These are phyloP conservation scores for Ogataea nitratoaversa DNA, from an alignment of 805 yeast genomes.

Conservation along the genomic window DNA sequence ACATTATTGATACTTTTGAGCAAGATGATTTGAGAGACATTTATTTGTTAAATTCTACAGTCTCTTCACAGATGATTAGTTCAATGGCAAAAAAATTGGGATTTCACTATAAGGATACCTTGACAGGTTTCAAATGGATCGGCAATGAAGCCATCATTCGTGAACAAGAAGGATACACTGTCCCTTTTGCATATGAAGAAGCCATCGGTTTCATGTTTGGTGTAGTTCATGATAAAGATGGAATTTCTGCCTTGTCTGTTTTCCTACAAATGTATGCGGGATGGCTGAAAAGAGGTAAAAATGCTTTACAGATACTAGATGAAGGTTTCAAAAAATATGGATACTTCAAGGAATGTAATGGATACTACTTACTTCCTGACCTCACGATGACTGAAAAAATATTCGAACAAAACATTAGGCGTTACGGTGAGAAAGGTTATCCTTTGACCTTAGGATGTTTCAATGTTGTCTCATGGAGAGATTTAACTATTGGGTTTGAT, in stretches of 20 bases:
- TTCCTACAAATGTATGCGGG: constrained; percentile 64
- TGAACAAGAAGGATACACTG: constrained; percentile 56
- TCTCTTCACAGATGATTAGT: constrained; percentile 77
- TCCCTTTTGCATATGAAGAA: constrained; percentile 92
- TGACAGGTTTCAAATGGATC: constrained; percentile 97
- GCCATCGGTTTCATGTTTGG: constrained; percentile 94
- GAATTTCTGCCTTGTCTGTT: constrained; percentile 72
- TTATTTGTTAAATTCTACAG: constrained; percentile 81
- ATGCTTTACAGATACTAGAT: constrained; percentile 49
- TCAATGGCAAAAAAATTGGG: constrained; percentile 62
- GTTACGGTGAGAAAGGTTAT: constrained; percentile 17
- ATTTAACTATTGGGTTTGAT: constrained; percentile 78
- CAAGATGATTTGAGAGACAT: constrained; percentile 30
- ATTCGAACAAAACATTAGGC: constrained; percentile 44
- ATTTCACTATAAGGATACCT: constrained; percentile 69
- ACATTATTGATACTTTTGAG: constrained; percentile 35
- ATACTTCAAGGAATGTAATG: constrained; percentile 78
- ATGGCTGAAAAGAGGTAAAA: constrained; percentile 40
- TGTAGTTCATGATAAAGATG: constrained; percentile 87
- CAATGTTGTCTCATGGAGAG: constrained; percentile 66
- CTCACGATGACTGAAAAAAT: constrained; percentile 47
- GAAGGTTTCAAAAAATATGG: constrained; percentile 66
- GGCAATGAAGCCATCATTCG: constrained; percentile 82
- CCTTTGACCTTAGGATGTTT: constrained; percentile 58
- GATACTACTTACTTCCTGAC: constrained; percentile 69